A percentile compares a stretch with the other conserved stretches of the same genome.
Evolutionary conservation across 352 stramenopile species (phyloP).

Genomic region (Pythium graminicola): DNA sequence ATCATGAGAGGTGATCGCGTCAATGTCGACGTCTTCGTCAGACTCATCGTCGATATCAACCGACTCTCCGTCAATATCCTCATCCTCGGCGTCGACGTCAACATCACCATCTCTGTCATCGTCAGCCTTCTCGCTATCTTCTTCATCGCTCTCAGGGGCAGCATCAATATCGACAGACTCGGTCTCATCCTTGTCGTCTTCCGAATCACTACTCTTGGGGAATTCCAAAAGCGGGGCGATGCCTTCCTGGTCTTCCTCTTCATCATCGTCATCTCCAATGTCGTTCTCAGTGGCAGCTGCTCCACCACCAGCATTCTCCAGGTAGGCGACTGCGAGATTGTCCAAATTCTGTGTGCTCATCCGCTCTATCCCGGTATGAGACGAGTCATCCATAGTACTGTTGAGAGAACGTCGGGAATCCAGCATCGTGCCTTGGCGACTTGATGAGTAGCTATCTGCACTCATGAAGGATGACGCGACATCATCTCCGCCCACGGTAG

Average conservation of each 20-base stretch:
- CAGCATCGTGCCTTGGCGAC: slow-evolving; percentile 2
- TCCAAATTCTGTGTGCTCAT: slow-evolving; percentile 16
- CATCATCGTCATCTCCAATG: slow-evolving; percentile 25
- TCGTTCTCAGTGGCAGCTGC: slow-evolving; percentile 15
- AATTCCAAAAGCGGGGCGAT: slow-evolving; percentile 15
- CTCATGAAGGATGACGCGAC: slow-evolving; percentile 21
- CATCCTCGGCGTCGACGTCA: slow-evolving; percentile 25
- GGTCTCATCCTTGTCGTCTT: slow-evolving; percentile 17
- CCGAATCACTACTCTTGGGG: slow-evolving; percentile 9
- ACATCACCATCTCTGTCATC: slow-evolving; percentile 22
- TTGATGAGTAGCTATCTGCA: slow-evolving; percentile 19
- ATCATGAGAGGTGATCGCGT: slow-evolving; percentile 9
- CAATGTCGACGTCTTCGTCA: slow-evolving; percentile 25
- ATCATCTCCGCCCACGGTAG: slow-evolving; percentile 17
- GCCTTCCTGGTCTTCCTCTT: slow-evolving; percentile 21
- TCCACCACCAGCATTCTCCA: slow-evolving; percentile 26
- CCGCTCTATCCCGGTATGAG: neutral
- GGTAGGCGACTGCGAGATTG: slow-evolving; percentile 23
- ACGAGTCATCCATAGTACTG: neutral
- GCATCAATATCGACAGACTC: slow-evolving; percentile 23
- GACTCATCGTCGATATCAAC: slow-evolving; percentile 23
- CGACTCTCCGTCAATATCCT: slow-evolving; percentile 2
- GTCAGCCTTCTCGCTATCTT: slow-evolving; percentile 24
- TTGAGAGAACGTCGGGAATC: slow-evolving; percentile 15
- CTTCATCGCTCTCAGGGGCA: slow-evolving; percentile 3